phyloP scores from a whole-genome alignment of 768 basidiomycete genomes.

The Tylopilus subfusipes region DNA sequence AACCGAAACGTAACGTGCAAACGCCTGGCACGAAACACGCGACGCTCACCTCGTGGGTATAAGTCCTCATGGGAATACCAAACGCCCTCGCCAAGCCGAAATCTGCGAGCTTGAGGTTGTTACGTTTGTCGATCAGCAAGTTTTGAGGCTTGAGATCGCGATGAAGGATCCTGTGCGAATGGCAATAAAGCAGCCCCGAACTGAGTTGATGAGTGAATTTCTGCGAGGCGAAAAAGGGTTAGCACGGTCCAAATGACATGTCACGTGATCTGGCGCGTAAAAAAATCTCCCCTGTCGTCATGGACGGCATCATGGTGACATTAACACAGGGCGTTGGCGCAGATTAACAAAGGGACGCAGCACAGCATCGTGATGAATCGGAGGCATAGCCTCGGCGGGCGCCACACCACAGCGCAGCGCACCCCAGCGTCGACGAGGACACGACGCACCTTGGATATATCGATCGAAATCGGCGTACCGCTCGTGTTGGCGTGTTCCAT shows the following conservation, averaged over 20 bases:
- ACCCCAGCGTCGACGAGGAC: not conserved
- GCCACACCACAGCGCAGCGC: too few relatives aligned
- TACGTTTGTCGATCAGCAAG: constrained; percentile 81
- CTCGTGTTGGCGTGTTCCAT: constrained; percentile 83
- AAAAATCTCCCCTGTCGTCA: constrained; percentile 20
- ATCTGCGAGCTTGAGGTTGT: constrained; percentile 94
- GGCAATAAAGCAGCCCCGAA: constrained; percentile 90
- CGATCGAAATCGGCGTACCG: constrained; percentile 66
- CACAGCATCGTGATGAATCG: not conserved
- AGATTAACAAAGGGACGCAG: not conserved
- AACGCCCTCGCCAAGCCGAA: constrained; percentile 96
- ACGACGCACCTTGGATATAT: constrained; percentile 73
- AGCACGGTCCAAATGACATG: constrained; percentile 16
- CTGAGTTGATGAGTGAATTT: constrained; percentile 95
- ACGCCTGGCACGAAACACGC: not conserved
- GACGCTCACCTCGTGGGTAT: constrained; percentile 86
- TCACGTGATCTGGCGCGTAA: constrained; percentile 34
- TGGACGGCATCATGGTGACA: constrained; percentile 22
- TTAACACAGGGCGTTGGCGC: constrained; percentile 8
- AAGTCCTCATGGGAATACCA: constrained; percentile 98
- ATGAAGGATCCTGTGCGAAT: constrained; percentile 94
- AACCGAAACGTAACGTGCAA: not conserved
- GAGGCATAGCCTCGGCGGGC: not conserved
- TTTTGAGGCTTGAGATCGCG: constrained; percentile 97
- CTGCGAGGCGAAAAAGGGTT: constrained; percentile 39